These are phyloP conservation scores for Pelargonium hybrid DNA, from an alignment of 441 rosid species.

Conservation along the genomic window DNA sequence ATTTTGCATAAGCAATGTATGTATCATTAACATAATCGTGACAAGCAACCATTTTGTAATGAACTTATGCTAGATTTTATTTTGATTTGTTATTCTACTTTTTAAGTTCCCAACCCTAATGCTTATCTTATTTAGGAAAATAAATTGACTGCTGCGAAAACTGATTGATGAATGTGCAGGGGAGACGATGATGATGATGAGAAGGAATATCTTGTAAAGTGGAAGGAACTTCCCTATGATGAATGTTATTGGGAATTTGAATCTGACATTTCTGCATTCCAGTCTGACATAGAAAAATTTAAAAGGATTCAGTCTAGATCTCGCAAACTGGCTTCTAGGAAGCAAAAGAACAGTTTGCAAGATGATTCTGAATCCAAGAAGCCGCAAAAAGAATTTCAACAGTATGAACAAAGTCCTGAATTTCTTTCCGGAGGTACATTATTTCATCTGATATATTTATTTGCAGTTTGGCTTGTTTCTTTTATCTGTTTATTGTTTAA, in stretches of 20 bases:
- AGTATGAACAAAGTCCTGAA: conserved; percentile 71
- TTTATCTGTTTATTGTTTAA: conserved; percentile 11
- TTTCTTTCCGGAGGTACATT: conserved; percentile 81
- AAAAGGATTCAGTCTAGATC: conserved; percentile 52
- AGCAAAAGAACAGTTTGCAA: conserved; percentile 36
- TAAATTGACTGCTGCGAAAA: conserved; percentile 12
- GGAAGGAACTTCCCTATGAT: conserved; percentile 92
- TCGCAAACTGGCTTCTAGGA: conserved; percentile 34
- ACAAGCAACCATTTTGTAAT: background rate
- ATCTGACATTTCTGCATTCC: conserved; percentile 80
- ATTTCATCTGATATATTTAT: conserved; percentile 7
- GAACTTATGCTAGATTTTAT: background rate
- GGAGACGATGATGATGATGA: conserved; percentile 57
- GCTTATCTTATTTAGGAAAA: background rate
- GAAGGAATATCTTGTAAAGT: conserved; percentile 85
- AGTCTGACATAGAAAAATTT: conserved; percentile 75
- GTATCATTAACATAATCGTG: no score
- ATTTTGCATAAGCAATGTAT: no score
- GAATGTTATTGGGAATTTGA: conserved; percentile 98
- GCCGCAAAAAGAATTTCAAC: conserved; percentile 72
- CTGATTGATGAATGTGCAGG: conserved; percentile 40
- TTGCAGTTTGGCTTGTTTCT: conserved; percentile 8
- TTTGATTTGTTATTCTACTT: conserved; percentile 2
- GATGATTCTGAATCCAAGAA: conserved; percentile 45
- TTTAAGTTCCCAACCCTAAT: background rate